These are phyloP conservation scores for Lycium barbarum DNA, from an alignment of 257 asterid genomes.

Conservation along the genomic window DNA sequence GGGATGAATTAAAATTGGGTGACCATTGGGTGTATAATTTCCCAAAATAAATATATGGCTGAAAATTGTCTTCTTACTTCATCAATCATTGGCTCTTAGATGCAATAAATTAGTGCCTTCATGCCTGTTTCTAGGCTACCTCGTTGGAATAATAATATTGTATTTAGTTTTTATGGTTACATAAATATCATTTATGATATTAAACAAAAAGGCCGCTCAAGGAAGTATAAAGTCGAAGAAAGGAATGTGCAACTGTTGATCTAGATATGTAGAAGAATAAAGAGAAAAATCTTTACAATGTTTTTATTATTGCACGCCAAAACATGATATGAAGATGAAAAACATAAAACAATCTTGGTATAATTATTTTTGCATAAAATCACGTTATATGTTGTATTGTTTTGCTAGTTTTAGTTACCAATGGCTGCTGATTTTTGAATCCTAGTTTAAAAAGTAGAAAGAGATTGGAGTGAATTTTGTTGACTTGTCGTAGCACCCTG, in stretches of 20 bases:
- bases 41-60: not conserved
- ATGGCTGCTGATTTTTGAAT: not conserved
- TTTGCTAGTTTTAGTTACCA: constrained; percentile 5
- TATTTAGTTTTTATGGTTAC: not conserved
- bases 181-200: not conserved
- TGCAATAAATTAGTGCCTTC: not conserved
- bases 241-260: not conserved
- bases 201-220: not conserved
- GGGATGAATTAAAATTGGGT: not conserved
- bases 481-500: not conserved
- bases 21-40: not conserved
- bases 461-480: not conserved
- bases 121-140: not conserved
- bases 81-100: not conserved
- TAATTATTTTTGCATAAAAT: not conserved
- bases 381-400: not conserved
- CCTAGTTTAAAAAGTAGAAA: not conserved
- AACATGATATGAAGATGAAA: not conserved
- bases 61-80: not conserved
- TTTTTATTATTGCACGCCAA: not conserved
- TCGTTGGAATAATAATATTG: not conserved
- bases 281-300: not conserved
- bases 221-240: not conserved
- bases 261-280: not conserved
- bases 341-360: not conserved